Percentiles rank a stretch among this genome's conserved stretches.
Conservation (phyloP, 129 eudicot genomes). For the Artemisia argyi region DNA sequence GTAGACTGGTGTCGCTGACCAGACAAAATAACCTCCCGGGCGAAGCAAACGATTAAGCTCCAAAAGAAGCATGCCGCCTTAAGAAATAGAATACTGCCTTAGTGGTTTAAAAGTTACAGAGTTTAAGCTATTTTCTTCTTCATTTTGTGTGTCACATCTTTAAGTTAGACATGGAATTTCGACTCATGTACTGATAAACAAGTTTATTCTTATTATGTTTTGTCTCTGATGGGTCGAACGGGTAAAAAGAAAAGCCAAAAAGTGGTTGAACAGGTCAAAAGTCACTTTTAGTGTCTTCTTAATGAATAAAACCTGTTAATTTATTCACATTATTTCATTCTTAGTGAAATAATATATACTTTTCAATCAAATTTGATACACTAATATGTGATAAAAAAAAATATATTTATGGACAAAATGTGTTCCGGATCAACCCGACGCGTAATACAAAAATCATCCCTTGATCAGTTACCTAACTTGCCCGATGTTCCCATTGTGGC, state of each 20-base stretch:
- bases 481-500: background rate
- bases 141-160: constrained; percentile 3
- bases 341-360: background rate
- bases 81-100: constrained; percentile 19
- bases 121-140: background rate
- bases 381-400: too few relatives aligned
- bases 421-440: background rate
- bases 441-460: background rate
- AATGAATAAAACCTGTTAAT: background rate
- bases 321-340: background rate
- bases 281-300: constrained; percentile 2
- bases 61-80: constrained; percentile 79
- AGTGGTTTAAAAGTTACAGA: constrained; percentile 4
- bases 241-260: constrained; percentile 10
- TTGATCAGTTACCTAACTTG: constrained; percentile 10
- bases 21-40: constrained; percentile 90
- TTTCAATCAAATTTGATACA: background rate
- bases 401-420: background rate
- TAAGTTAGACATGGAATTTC: background rate
- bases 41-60: constrained; percentile 80
- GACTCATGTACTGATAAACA: background rate
- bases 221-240: background rate
- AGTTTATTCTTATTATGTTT: constrained; percentile 1
- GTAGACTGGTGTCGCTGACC: constrained; percentile 96
- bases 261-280: background rate